Evolutionary conservation across 441 rosid genomes (phyloP).

Genomic region (Omphalea diandra): DNA sequence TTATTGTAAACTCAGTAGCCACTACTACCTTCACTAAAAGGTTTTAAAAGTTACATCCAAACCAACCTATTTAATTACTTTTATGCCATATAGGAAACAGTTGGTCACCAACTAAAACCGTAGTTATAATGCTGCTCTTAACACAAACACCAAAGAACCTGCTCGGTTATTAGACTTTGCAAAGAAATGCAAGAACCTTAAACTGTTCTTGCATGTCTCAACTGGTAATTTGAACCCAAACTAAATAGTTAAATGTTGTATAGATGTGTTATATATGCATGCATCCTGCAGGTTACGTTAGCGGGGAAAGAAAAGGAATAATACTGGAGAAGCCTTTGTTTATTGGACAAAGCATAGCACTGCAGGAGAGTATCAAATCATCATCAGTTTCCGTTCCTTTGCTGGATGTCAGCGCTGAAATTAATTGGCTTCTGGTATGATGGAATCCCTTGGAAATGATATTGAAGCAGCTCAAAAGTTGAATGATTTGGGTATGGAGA

Average conservation of each 20-base stretch:
- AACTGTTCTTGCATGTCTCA: conserved; percentile 34
- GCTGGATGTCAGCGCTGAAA: conserved; percentile 31
- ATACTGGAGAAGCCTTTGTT: conserved; percentile 33
- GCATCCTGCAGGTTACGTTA: conserved; percentile 33
- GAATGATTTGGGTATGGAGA: conserved; percentile 11
- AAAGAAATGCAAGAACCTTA: conserved; percentile 34
- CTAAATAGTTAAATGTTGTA: no score
- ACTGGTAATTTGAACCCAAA: no score
- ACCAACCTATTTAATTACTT: no score
- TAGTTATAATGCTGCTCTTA: conserved; percentile 35
- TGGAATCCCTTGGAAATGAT: conserved; percentile 4
- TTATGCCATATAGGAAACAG: no score
- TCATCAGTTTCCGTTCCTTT: background rate
- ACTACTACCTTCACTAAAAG: conserved; percentile 25
- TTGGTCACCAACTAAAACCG: no score
- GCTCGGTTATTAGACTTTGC: conserved; percentile 29
- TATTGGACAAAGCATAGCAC: conserved; percentile 16
- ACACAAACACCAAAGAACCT: conserved; percentile 34
- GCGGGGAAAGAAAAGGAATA: no score
- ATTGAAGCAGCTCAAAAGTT: conserved; percentile 21
- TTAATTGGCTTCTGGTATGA: conserved; percentile 31
- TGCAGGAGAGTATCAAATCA: conserved; percentile 1
- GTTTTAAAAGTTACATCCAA: no score
- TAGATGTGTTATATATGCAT: background rate
- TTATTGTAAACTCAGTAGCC: conserved; percentile 29